Conservation (phyloP, 2,329 filamentous ascomycete genomes). For the Aspergillus phoenicis region DNA sequence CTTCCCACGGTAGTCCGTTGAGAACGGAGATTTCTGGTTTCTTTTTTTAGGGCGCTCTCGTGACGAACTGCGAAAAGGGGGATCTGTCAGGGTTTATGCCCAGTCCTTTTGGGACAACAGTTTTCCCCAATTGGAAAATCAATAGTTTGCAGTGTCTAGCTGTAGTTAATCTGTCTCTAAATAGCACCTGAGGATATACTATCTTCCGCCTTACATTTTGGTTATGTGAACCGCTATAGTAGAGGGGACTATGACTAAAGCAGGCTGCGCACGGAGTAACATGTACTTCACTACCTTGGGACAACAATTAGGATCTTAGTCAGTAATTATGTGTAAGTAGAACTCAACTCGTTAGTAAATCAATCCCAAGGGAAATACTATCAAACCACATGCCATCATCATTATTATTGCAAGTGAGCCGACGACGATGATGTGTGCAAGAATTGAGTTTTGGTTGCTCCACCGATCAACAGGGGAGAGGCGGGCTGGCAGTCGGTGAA, state of each 20-base stretch:
- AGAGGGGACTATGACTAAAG: background rate
- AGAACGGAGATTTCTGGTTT: slow-evolving; percentile 1
- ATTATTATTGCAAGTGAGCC: background rate
- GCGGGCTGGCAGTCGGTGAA: slow-evolving; percentile 2
- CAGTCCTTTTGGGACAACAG: background rate
- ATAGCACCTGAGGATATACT: background rate
- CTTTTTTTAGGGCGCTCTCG: slow-evolving; percentile 10
- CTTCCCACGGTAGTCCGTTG: background rate
- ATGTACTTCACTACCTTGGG: too few relatives aligned
- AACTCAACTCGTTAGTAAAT: background rate
- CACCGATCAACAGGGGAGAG: slow-evolving; percentile 28
- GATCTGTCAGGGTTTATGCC: background rate
- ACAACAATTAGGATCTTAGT: background rate
- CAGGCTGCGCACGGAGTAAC: background rate
- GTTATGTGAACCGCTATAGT: background rate
- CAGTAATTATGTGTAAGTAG: background rate
- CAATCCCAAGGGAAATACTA: background rate
- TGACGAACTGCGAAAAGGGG: slow-evolving; percentile 1
- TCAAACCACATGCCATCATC: background rate
- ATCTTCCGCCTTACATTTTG: background rate
- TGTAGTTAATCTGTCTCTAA: background rate
- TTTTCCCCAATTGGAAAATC: background rate
- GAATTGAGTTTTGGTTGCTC: slow-evolving; percentile 10
- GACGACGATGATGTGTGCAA: background rate
- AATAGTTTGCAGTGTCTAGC: background rate